Percentiles rank a stretch among this genome's conserved stretches.
Conservation (phyloP, 2,329 filamentous ascomycete genomes). For the Purpureocillium takamizusanense region DNA sequence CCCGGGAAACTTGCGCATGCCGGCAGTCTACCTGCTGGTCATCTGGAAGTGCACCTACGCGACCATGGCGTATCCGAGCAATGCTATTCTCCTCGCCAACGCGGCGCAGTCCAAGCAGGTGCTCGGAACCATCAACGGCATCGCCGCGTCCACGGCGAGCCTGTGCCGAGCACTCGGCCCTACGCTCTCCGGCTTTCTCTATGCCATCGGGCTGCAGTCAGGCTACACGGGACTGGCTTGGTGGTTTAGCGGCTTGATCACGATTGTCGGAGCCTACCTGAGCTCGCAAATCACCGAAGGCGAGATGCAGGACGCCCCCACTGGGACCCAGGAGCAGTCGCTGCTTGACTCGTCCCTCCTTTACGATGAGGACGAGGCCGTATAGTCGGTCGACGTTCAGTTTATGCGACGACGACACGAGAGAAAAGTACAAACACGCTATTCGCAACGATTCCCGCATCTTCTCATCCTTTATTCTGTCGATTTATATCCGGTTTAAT, state of each 20-base stretch:
- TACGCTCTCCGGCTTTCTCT: conserved; percentile 76
- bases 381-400: conserved; percentile 10
- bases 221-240: conserved; percentile 86
- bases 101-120: conserved; percentile 76
- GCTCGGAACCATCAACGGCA: conserved; percentile 85
- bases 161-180: conserved; percentile 83
- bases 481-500: not conserved
- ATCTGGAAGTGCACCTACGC: conserved; percentile 91
- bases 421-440: conserved; percentile 2
- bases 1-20: conserved; percentile 60
- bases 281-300: conserved; percentile 68
- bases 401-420: conserved; percentile 1
- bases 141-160: conserved; percentile 84
- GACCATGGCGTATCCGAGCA: conserved; percentile 83
- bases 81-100: conserved; percentile 82
- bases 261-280: conserved; percentile 63
- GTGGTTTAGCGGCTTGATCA: conserved; percentile 81
- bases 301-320: conserved; percentile 30
- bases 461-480: not conserved
- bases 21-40: conserved; percentile 67
- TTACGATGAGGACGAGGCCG: conserved; percentile 21
- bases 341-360: conserved; percentile 21
- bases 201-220: conserved; percentile 66
- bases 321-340: conserved; percentile 30
- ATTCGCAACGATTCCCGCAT: conserved; percentile 3